Percentiles rank a stretch among this genome's conserved stretches.
These are phyloP conservation scores for Plasmodium cynomolgi DNA, from an alignment of 169 alveolate genomes.

Conservation along the genomic window DNA sequence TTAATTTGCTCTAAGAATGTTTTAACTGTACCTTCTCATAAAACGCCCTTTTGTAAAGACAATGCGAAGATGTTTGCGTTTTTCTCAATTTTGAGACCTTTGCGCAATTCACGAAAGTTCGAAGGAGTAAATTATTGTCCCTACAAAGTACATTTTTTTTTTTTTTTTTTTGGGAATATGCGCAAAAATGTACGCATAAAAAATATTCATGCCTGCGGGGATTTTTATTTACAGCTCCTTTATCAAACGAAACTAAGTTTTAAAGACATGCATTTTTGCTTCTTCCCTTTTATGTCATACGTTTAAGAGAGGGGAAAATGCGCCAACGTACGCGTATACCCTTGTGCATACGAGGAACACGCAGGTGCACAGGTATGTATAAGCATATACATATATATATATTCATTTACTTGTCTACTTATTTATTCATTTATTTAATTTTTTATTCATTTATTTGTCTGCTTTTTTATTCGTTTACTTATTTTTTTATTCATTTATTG, in stretches of 20 bases:
- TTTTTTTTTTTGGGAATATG: neutral
- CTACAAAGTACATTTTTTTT: neutral
- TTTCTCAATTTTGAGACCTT: neutral
- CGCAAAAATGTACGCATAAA: neutral
- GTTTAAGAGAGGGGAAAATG: neutral
- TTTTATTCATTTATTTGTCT: neutral
- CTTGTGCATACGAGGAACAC: neutral
- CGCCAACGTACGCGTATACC: slow-evolving; percentile 3
- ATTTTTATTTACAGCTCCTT: slow-evolving; percentile 4
- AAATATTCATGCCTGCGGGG: neutral
- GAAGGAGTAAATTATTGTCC: neutral
- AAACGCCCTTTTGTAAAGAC: neutral
- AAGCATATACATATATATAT: neutral
- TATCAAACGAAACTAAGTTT: neutral
- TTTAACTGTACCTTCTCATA: neutral
- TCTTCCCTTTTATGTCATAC: neutral
- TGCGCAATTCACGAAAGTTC: neutral
- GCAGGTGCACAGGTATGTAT: neutral
- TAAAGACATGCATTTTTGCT: neutral
- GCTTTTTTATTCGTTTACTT: neutral
- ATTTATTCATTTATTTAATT: too few relatives aligned
- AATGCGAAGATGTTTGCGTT: neutral
- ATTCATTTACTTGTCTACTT: neutral
- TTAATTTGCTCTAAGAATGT: neutral
- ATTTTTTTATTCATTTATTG: neutral